Evolutionary conservation across 176 grass and related monocot species (phyloP).

Genomic region (Avena sativa): DNA sequence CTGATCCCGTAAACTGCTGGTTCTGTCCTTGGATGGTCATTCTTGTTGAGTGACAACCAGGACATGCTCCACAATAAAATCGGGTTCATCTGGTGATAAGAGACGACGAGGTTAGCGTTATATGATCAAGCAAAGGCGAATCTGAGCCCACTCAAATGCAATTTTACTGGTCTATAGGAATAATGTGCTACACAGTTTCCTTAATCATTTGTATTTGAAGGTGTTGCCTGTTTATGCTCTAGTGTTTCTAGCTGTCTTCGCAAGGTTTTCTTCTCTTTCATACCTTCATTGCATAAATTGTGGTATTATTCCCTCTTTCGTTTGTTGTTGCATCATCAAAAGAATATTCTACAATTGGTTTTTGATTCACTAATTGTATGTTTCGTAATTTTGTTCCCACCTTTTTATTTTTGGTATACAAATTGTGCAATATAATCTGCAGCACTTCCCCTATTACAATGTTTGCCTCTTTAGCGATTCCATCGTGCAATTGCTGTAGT

Average conservation of each 20-base stretch:
- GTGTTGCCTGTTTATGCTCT: neutral
- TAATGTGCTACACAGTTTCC: neutral
- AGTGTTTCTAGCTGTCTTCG: neutral
- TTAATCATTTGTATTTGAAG: neutral
- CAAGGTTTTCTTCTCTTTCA: neutral
- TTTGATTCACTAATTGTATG: neutral
- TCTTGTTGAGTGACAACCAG: slow-evolving; percentile 6
- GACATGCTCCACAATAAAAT: neutral
- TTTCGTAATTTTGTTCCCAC: neutral
- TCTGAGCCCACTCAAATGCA: slow-evolving; percentile 21
- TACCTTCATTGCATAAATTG: neutral
- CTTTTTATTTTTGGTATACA: neutral
- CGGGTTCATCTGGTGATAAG: neutral
- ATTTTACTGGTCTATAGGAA: neutral
- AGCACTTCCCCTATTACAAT: neutral
- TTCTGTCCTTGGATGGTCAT: slow-evolving; percentile 43
- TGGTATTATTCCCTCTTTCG: neutral
- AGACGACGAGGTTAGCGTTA: neutral
- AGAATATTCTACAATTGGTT: neutral
- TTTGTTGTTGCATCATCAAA: neutral
- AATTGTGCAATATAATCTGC: neutral
- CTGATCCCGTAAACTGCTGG: slow-evolving; percentile 8
- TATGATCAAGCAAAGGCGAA: slow-evolving; percentile 46
- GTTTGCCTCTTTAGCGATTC: neutral
- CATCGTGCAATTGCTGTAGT: neutral